Evolutionary conservation across 257 asterid species (phyloP).

Genomic region (Fraxinus excelsior): DNA sequence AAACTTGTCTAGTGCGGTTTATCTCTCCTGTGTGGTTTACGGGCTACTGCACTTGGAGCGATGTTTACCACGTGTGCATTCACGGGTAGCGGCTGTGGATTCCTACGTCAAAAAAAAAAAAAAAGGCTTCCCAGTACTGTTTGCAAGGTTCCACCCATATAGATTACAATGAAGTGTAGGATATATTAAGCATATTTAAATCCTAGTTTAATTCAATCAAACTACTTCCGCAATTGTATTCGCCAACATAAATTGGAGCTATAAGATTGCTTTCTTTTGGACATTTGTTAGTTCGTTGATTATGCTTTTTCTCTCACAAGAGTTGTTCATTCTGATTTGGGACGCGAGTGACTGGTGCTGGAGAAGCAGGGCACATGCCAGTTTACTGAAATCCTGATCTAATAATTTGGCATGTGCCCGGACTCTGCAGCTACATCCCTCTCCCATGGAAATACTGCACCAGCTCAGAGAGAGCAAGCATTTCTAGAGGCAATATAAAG

Average conservation of each 20-base stretch:
- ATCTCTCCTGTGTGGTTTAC: no score
- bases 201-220: not conserved
- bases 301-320: not conserved
- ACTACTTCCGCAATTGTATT: not conserved
- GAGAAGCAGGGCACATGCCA: constrained; percentile 48
- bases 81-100: no score
- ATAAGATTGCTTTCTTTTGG: not conserved
- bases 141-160: not conserved
- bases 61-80: no score
- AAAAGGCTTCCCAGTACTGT: not conserved
- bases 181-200: not conserved
- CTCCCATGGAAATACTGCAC: not conserved
- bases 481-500: not conserved
- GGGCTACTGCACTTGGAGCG: no score
- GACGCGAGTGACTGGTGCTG: constrained; percentile 28
- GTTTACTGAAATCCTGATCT: not conserved
- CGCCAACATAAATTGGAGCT: not conserved
- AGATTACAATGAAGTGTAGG: not conserved
- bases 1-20: no score
- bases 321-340: not conserved
- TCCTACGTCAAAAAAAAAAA: no score
- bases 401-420: constrained; percentile 33
- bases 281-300: not conserved
- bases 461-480: not conserved
- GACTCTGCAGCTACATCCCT: constrained; percentile 25